Evolutionary conservation across 495 filamentous ascomycete species (phyloP).

Genomic region (Margaritispora aquatica): DNA sequence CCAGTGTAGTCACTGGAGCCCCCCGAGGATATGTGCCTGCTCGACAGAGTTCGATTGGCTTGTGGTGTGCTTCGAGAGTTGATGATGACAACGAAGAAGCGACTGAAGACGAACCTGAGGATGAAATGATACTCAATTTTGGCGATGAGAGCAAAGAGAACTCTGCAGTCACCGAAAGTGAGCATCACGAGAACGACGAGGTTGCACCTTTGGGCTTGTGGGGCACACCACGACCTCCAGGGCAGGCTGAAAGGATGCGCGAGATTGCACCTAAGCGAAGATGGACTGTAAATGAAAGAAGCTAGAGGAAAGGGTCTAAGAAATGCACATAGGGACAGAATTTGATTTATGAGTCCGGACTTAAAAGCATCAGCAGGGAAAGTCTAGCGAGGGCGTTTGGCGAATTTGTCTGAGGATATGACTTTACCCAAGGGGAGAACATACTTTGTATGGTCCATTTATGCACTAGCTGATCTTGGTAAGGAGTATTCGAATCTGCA

Average conservation of each 20-base stretch:
- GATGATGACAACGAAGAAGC: conserved; percentile 23
- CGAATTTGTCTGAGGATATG: not conserved
- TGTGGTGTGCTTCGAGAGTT: conserved; percentile 30
- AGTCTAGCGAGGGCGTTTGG: conserved; percentile 14
- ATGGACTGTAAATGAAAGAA: conserved; percentile 33
- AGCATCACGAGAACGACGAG: conserved; percentile 18
- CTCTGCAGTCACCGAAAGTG: not conserved
- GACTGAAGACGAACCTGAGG: conserved; percentile 27
- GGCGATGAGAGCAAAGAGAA: conserved; percentile 17
- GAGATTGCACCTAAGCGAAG: conserved; percentile 22
- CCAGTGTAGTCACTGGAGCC: conserved; percentile 17
- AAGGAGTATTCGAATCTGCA: not conserved
- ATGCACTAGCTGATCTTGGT: not conserved
- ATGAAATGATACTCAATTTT: conserved; percentile 42
- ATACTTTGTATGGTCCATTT: too few relatives aligned
- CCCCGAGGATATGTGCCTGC: conserved; percentile 13
- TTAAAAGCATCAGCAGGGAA: conserved; percentile 4
- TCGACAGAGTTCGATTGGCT: conserved; percentile 23
- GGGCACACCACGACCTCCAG: conserved; percentile 19
- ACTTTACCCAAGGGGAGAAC: not conserved
- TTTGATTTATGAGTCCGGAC: not conserved
- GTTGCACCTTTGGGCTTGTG: conserved; percentile 25
- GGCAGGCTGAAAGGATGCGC: conserved; percentile 18
- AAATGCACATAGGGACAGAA: not conserved
- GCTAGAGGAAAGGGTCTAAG: conserved; percentile 19